phyloP scores from a whole-genome alignment of 176 grass and related monocot genomes.

The Olyra latifolia region DNA sequence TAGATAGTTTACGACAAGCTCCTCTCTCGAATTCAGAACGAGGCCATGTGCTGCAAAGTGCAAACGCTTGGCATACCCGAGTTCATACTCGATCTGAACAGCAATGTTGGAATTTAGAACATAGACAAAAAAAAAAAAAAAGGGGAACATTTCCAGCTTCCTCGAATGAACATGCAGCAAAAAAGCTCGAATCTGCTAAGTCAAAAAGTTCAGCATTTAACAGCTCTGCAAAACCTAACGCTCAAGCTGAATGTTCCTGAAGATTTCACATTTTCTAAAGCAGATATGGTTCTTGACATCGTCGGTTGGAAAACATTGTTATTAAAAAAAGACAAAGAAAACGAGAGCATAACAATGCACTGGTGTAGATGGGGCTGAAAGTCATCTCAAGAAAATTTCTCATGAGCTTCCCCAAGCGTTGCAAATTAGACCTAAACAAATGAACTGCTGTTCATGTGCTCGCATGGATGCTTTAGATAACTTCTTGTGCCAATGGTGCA shows the following conservation, averaged over 20 bases:
- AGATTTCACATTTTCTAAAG: conserved; percentile 24
- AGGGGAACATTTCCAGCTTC: background rate
- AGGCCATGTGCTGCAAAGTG: conserved; percentile 2
- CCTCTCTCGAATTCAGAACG: background rate
- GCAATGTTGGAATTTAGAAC: background rate
- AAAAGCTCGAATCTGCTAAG: background rate
- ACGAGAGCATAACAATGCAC: background rate
- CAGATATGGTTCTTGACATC: conserved; percentile 14
- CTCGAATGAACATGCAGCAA: background rate
- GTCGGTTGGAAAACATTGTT: background rate
- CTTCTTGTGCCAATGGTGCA: background rate
- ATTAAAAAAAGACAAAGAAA: background rate
- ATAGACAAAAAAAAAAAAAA: background rate
- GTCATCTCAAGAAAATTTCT: background rate
- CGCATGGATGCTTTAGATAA: background rate
- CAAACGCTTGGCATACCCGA: background rate
- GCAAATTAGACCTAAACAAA: background rate
- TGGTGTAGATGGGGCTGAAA: background rate
- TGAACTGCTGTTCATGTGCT: background rate
- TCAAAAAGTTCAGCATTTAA: background rate
- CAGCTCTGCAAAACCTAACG: background rate
- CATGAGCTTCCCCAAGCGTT: background rate
- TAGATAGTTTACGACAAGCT: background rate
- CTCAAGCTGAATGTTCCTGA: background rate
- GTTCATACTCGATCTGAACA: conserved; percentile 26